Base-by-base conservation (phyloP, 805 yeast species). In the Scheffersomyces amazonensis region DNA sequence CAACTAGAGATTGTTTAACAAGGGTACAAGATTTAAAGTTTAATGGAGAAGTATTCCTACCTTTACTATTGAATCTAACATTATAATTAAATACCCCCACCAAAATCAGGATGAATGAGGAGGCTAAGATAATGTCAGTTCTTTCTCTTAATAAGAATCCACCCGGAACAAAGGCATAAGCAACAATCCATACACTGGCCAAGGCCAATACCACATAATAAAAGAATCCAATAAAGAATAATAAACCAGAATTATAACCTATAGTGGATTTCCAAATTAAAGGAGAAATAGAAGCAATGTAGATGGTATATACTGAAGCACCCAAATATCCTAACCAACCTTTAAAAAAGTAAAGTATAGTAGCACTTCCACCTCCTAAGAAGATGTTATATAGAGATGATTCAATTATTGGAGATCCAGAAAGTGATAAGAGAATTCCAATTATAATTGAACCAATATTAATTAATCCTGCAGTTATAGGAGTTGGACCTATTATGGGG, bases 141-240 rank as follows among this genome's bases (percentile, higher is more conserved):
- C 96, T 77, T 62, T 93, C 99, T 54, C 99, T 78, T 36, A 93
- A 69, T 16, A 85, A 43, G 56, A 83, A 82, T 7, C 99, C 99
- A 43, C 87, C 90, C 9, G 99, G 99, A 33, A 93, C 99, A 66
- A 93, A 93, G 0, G 99, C 98, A 61, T 93, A 93, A 0, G 99
- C 99, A 32, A 93, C 98, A 31, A 85, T 83, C 98, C 98, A 91
- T 35, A 91, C 95, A 60, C 89, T 91, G 4, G 85, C 95, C 44
- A 93, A 70, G 18, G 83, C 71, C 25, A 87, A 56, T 3, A 83
- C 34, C 36, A 81, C 67, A 44, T 75, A 64, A 32, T 77, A 47
- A 5, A 80, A 53, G 40, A 76, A 75, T 0, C 77, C 73, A 2
- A 75, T 40, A 3, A 70, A 61, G 50, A 81, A 78, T 1, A 79